Evolutionary conservation across 192 early-diverging fungal genomes (phyloP).

Genomic region (Piromyces sp.): DNA sequence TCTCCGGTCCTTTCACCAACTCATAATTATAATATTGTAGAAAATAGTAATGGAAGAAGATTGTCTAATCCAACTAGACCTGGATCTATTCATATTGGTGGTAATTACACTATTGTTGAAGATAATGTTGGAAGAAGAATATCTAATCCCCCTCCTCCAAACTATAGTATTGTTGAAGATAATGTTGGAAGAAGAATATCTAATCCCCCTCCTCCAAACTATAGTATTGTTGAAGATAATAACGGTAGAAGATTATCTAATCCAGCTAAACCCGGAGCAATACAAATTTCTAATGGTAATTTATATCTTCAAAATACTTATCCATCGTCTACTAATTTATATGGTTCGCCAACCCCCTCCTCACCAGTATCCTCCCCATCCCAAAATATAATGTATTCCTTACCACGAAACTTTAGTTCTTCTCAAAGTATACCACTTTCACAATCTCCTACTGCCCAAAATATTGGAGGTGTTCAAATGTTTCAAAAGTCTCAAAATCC

Average conservation of each 20-base stretch:
- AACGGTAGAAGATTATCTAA: too few species aligned
- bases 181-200: too few species aligned
- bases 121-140: too few species aligned
- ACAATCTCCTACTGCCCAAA: neutral
- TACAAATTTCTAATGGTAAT: neutral
- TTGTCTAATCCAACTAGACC: neutral
- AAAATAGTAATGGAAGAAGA: neutral
- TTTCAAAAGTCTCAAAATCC: neutral
- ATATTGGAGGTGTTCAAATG: neutral
- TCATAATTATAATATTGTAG: neutral
- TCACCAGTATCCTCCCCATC: neutral
- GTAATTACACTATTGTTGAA: too few species aligned
- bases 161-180: too few species aligned
- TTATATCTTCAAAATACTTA: neutral
- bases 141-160: too few species aligned
- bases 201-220: too few species aligned
- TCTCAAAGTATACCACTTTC: neutral
- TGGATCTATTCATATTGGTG: neutral
- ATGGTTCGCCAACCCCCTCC: neutral
- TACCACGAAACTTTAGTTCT: neutral
- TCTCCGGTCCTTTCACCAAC: neutral
- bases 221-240: too few species aligned
- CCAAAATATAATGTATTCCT: neutral
- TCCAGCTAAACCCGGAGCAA: too few species aligned
- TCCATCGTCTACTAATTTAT: neutral